Conservation (phyloP, 73 alveolate species). For the Stentor roeselii region DNA sequence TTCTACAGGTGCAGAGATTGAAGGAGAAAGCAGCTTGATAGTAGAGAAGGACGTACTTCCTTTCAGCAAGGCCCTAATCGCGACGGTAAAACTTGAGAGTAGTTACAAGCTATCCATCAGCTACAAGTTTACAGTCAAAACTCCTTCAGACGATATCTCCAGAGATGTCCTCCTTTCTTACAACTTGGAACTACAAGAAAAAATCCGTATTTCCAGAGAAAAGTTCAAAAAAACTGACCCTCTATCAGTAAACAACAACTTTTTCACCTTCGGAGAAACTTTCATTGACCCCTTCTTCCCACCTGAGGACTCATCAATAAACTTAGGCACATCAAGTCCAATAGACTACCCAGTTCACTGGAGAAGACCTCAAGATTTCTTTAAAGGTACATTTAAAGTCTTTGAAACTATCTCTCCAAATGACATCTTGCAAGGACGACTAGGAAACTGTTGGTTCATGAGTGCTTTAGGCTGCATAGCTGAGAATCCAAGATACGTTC, state of each 20-base stretch:
- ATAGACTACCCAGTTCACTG: constrained; percentile 44
- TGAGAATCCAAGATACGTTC: constrained; percentile 34
- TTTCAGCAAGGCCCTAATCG: not conserved
- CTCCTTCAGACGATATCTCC: constrained; percentile 15
- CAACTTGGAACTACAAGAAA: not conserved
- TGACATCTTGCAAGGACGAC: constrained; percentile 81
- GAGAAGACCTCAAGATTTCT: constrained; percentile 57
- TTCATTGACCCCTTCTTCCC: constrained; percentile 15
- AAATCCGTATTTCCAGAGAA: not conserved
- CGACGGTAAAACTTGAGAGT: constrained; percentile 9
- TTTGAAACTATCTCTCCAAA: constrained; percentile 74
- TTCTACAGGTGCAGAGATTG: not conserved
- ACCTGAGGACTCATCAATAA: not conserved
- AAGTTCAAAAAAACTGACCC: not conserved
- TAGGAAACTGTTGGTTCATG: constrained; percentile 81
- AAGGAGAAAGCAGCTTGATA: not conserved
- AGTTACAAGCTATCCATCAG: not conserved
- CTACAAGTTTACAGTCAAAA: constrained; percentile 3
- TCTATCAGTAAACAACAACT: not conserved
- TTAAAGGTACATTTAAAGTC: constrained; percentile 45
- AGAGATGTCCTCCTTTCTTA: not conserved
- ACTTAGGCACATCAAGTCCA: not conserved
- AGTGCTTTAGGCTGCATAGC: constrained; percentile 82
- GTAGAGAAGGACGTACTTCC: not conserved
- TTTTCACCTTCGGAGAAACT: not conserved